Percentiles rank a stretch among this genome's conserved stretches.
These are phyloP conservation scores for Lipomyces yamanashiensis DNA, from an alignment of 805 yeast species.

Conservation along the genomic window DNA sequence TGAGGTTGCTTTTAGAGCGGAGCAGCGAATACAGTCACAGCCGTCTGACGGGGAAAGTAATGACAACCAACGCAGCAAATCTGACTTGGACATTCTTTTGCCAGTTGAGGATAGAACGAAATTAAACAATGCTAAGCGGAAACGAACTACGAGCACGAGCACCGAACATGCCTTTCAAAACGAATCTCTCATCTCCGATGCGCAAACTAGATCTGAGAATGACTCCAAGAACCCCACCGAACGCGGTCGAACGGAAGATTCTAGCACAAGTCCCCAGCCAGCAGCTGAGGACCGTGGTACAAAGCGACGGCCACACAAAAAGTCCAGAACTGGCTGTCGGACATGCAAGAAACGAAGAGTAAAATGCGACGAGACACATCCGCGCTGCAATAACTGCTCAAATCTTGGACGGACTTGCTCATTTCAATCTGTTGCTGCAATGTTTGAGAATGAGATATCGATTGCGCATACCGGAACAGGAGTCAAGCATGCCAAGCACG, in stretches of 20 bases:
- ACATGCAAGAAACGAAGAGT: constrained; percentile 89
- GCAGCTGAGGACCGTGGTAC: background rate
- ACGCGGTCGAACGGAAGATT: background rate
- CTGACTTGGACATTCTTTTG: too few relatives aligned
- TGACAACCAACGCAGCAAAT: too few relatives aligned
- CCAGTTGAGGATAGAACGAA: too few relatives aligned
- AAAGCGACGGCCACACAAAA: constrained; percentile 85
- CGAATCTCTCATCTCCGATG: too few relatives aligned
- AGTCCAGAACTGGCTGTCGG: constrained; percentile 85
- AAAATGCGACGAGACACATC: constrained; percentile 88
- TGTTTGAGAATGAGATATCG: constrained; percentile 25
- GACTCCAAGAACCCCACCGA: too few relatives aligned
- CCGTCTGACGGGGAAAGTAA: too few relatives aligned
- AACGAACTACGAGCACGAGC: too few relatives aligned
- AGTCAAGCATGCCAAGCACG: background rate
- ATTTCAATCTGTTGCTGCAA: constrained; percentile 47
- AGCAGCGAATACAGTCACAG: too few relatives aligned
- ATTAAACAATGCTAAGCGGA: too few relatives aligned
- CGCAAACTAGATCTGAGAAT: background rate
- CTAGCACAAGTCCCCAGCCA: background rate
- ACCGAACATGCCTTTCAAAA: too few relatives aligned
- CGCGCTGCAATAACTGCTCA: constrained; percentile 76
- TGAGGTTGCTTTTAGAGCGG: too few relatives aligned
- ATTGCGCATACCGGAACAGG: constrained; percentile 24
- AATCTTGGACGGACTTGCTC: constrained; percentile 81